Percentiles rank a stretch among this genome's conserved stretches.
Conservation (phyloP, 208 protist genomes). For the Acanthamoeba royreba region DNA sequence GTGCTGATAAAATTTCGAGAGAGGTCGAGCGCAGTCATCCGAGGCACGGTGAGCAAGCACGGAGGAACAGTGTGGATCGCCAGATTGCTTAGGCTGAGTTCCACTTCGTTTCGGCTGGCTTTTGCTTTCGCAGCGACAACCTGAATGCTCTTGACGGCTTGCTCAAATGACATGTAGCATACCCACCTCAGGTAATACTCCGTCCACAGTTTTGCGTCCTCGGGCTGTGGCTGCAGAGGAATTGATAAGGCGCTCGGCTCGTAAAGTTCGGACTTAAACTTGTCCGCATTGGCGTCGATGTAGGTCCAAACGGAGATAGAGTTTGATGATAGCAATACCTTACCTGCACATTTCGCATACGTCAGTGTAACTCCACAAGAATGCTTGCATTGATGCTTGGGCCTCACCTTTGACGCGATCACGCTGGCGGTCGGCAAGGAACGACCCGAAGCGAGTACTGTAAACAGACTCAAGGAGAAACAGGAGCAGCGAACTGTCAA, state of each 20-base stretch:
- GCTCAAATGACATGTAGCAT: not conserved
- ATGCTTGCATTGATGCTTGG: no score
- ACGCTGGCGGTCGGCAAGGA: not conserved
- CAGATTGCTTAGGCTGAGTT: not conserved
- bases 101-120: not conserved
- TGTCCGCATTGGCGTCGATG: not conserved
- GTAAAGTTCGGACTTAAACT: not conserved
- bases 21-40: not conserved
- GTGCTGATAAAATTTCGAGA: not conserved
- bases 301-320: constrained; percentile 17
- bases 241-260: not conserved
- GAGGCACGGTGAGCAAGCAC: not conserved
- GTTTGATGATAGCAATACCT: not conserved
- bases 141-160: not conserved
- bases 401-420: not conserved
- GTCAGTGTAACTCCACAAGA: no score
- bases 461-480: constrained; percentile 12
- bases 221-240: not conserved
- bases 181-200: not conserved
- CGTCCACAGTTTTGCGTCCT: not conserved
- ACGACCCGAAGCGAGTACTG: not conserved
- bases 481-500: not conserved
- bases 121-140: not conserved
- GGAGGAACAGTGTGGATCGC: not conserved
- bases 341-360: not conserved